A percentile compares a stretch with the other conserved stretches of the same genome.
Conservation (phyloP, 345 rosid genomes). For the Luvunga scandens region DNA sequence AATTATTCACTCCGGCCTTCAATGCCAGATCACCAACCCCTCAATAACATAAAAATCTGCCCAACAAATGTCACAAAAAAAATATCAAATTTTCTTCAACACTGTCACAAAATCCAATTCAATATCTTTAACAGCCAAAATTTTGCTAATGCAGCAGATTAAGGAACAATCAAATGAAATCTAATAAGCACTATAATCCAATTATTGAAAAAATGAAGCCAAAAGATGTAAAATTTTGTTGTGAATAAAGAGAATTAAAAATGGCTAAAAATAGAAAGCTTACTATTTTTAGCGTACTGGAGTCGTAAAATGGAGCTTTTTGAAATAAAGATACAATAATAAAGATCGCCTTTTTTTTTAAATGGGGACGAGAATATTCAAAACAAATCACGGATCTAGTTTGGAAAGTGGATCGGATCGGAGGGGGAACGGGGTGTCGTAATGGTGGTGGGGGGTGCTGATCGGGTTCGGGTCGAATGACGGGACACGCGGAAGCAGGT, state of each 20-base stretch:
- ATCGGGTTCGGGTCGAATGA: slow-evolving; percentile 26
- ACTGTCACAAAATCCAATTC: not conserved
- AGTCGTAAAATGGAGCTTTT: not conserved
- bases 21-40: slow-evolving; percentile 28
- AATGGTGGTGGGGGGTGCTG: not conserved
- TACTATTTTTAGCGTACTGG: not conserved
- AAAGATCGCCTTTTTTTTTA: not conserved
- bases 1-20: slow-evolving; percentile 25
- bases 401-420: slow-evolving; percentile 34
- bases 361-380: not conserved
- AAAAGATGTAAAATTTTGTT: not conserved
- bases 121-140: not conserved
- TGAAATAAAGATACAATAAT: not conserved
- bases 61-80: not conserved
- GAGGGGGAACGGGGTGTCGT: not conserved
- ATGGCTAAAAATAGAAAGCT: not conserved
- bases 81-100: not conserved
- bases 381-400: slow-evolving; percentile 19
- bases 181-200: not conserved
- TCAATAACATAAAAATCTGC: slow-evolving; percentile 21
- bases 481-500: slow-evolving; percentile 35
- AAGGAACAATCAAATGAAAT: not conserved
- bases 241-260: not conserved
- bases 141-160: not conserved
- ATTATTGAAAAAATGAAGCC: not conserved